A percentile compares a stretch with the other conserved stretches of the same genome.
These are phyloP conservation scores for Poronia punctata DNA, from an alignment of 495 filamentous ascomycete species.

Conservation along the genomic window DNA sequence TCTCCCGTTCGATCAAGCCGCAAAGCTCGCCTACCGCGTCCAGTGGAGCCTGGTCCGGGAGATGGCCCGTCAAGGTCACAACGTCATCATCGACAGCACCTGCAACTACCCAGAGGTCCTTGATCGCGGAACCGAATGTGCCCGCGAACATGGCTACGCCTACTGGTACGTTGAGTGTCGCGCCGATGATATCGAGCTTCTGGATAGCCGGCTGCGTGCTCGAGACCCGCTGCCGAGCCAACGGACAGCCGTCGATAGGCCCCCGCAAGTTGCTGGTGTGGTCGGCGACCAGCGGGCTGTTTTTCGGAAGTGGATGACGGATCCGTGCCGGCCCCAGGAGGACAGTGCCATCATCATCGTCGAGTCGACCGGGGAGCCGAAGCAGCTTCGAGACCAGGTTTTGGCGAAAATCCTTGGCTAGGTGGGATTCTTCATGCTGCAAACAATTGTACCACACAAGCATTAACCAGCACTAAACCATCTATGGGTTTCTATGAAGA, in stretches of 20 bases:
- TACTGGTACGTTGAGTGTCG: constrained; percentile 25
- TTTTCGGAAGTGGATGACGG: too few species aligned
- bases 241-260: background rate
- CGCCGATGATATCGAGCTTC: constrained; percentile 21
- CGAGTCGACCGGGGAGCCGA: too few species aligned
- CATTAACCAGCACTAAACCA: too few species aligned
- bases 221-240: background rate
- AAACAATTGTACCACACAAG: too few species aligned
- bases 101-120: constrained; percentile 20
- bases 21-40: constrained; percentile 14
- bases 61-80: constrained; percentile 14
- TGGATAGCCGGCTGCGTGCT: constrained; percentile 15
- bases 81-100: constrained; percentile 24
- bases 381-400: too few species aligned
- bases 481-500: too few species aligned
- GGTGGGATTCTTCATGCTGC: too few species aligned
- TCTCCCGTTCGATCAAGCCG: constrained; percentile 14
- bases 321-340: too few species aligned
- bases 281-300: too few species aligned
- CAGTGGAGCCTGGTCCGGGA: constrained; percentile 20
- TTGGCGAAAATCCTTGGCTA: too few species aligned
- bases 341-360: too few species aligned
- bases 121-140: constrained; percentile 9
- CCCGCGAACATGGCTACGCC: constrained; percentile 7
- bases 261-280: too few species aligned